A percentile compares a stretch with the other conserved stretches of the same genome.
phyloP scores from a whole-genome alignment of 306 rosid species.

The Inga oerstediana region DNA sequence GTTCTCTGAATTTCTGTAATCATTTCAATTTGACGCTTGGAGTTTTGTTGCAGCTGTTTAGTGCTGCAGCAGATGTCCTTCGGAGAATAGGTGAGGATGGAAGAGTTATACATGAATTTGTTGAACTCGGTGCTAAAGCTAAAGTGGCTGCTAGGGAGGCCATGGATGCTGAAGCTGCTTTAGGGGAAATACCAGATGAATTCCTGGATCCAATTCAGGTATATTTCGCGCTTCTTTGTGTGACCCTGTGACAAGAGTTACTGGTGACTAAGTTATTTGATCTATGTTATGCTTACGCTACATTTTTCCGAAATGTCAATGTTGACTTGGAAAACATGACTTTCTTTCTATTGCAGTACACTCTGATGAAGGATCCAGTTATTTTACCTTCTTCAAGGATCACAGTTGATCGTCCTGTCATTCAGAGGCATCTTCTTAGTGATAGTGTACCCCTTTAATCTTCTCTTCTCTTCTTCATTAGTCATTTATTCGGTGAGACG shows the following conservation, averaged over 20 bases:
- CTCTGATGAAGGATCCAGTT: slow-evolving; percentile 99
- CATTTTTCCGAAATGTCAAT: neutral
- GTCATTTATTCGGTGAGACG: neutral
- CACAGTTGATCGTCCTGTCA: slow-evolving; percentile 87
- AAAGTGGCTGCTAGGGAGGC: slow-evolving; percentile 94
- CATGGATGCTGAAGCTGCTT: slow-evolving; percentile 87
- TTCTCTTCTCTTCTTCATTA: neutral
- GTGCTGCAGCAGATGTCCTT: slow-evolving; percentile 89
- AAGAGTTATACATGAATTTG: slow-evolving; percentile 77
- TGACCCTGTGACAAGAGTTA: neutral
- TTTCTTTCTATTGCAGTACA: slow-evolving; percentile 62
- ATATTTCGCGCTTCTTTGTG: slow-evolving; percentile 26
- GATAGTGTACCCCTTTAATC: slow-evolving; percentile 54
- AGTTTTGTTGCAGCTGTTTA: slow-evolving; percentile 72
- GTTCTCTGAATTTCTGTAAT: slow-evolving; percentile 10
- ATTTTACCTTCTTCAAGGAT: slow-evolving; percentile 96
- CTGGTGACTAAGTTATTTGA: neutral
- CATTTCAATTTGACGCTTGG: slow-evolving; percentile 33
- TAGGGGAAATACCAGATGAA: slow-evolving; percentile 99
- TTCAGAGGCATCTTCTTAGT: slow-evolving; percentile 99
- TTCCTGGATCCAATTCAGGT: slow-evolving; percentile 99
- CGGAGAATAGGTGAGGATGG: slow-evolving; percentile 83
- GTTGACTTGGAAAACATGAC: neutral
- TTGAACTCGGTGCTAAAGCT: slow-evolving; percentile 86
- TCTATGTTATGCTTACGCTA: neutral